A percentile compares a stretch with the other conserved stretches of the same genome.
Evolutionary conservation across 805 yeast genomes (phyloP).

Genomic region (Yarrowia osloensis): DNA sequence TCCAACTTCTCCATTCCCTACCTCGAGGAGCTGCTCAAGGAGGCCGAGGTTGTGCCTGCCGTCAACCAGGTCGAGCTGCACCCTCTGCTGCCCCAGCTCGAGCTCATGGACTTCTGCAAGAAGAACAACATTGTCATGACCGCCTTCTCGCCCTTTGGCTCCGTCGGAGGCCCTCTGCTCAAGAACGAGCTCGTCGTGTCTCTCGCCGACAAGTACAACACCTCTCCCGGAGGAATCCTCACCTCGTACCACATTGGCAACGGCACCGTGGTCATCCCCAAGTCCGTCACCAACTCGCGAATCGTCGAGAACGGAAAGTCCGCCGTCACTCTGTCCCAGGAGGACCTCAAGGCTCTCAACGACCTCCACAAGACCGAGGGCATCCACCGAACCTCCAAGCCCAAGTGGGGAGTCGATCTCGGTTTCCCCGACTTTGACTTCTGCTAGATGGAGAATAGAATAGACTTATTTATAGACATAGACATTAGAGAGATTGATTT

Average conservation of each 20-base stretch:
- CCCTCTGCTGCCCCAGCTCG: conserved; percentile 67
- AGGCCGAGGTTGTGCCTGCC: conserved; percentile 60
- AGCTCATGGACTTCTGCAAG: conserved; percentile 55
- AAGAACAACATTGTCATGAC: conserved; percentile 58
- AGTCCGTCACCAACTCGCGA: conserved; percentile 70
- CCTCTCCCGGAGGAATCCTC: conserved; percentile 58
- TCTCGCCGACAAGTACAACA: conserved; percentile 59
- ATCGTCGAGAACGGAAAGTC: conserved; percentile 49
- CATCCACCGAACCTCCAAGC: conserved; percentile 37
- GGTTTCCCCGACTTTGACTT: conserved; percentile 36
- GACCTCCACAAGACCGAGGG: conserved; percentile 40
- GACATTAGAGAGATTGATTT: not conserved
- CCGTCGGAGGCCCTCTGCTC: conserved; percentile 66
- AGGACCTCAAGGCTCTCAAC: conserved; percentile 47
- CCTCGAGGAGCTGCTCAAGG: conserved; percentile 52
- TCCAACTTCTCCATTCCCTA: conserved; percentile 66
- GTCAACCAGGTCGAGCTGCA: conserved; percentile 78
- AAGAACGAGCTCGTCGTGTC: conserved; percentile 52
- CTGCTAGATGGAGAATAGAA: not conserved
- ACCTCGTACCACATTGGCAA: conserved; percentile 64
- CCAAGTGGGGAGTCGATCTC: conserved; percentile 41
- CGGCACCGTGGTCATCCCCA: conserved; percentile 65
- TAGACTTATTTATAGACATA: conserved; percentile 29
- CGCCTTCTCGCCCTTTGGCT: conserved; percentile 76
- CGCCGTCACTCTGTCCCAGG: conserved; percentile 46